phyloP scores from a whole-genome alignment of 2,329 filamentous ascomycete genomes.

The Bipolaris zeicola region DNA sequence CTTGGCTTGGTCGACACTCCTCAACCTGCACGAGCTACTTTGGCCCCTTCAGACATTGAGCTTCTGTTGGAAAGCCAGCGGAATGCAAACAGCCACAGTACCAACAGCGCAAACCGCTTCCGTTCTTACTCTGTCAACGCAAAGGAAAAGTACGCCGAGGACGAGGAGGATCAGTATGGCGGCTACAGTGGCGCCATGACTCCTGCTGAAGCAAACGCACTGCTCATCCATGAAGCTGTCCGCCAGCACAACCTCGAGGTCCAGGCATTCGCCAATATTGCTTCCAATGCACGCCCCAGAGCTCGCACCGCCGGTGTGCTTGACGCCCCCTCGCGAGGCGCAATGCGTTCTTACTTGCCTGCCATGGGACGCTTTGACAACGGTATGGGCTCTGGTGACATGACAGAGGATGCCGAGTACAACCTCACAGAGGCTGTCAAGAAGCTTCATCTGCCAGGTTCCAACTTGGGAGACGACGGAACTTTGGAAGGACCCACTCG shows the following conservation, averaged over 20 bases:
- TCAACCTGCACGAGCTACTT: slow-evolving; percentile 74
- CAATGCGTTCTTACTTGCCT: slow-evolving; percentile 73
- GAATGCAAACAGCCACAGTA: slow-evolving; percentile 61
- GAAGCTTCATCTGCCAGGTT: slow-evolving; percentile 63
- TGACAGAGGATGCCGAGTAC: slow-evolving; percentile 78
- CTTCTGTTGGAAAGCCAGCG: slow-evolving; percentile 58
- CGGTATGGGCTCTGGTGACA: slow-evolving; percentile 75
- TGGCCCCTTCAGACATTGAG: slow-evolving; percentile 66
- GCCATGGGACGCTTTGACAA: slow-evolving; percentile 62
- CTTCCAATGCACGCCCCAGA: slow-evolving; percentile 79
- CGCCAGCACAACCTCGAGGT: slow-evolving; percentile 92
- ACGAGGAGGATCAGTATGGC: slow-evolving; percentile 76
- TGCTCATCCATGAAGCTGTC: slow-evolving; percentile 72
- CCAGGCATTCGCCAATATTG: slow-evolving; percentile 87
- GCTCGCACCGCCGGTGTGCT: slow-evolving; percentile 91
- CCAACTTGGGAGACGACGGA: slow-evolving; percentile 75
- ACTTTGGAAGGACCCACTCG: slow-evolving; percentile 88
- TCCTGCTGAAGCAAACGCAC: slow-evolving; percentile 63
- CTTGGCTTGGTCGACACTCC: slow-evolving; percentile 93
- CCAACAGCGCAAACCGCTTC: slow-evolving; percentile 81
- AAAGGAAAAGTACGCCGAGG: slow-evolving; percentile 94
- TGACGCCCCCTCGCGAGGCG: slow-evolving; percentile 72
- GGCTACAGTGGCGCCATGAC: slow-evolving; percentile 65
- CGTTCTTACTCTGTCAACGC: slow-evolving; percentile 98
- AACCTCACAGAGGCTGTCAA: slow-evolving; percentile 83